Percentiles rank a stretch among this genome's conserved stretches.
phyloP scores from a whole-genome alignment of 108 stramenopile species.

The Discostella stelligeroides region DNA sequence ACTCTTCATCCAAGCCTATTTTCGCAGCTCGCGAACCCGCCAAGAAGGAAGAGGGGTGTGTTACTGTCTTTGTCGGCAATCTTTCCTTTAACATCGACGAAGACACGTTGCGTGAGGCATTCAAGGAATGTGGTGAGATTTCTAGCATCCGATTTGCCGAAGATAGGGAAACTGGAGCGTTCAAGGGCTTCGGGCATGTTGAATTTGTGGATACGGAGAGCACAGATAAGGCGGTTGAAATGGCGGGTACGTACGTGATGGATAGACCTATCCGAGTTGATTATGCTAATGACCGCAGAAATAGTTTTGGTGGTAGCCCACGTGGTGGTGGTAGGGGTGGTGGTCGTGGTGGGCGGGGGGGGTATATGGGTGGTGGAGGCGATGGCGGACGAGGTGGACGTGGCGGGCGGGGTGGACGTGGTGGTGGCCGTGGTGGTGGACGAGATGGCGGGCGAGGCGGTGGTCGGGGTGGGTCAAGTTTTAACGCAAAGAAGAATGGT shows the following conservation, averaged over 20 bases:
- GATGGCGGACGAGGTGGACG: conserved; percentile 75
- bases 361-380: conserved; percentile 73
- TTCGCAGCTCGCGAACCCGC: conserved; percentile 56
- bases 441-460: conserved; percentile 67
- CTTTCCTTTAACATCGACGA: conserved; percentile 95
- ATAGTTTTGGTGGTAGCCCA: conserved; percentile 62
- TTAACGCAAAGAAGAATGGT: conserved; percentile 71
- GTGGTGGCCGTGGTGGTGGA: conserved; percentile 53
- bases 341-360: conserved; percentile 66
- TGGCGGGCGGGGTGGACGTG: conserved; percentile 61
- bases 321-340: conserved; percentile 64
- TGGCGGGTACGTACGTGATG: conserved; percentile 87
- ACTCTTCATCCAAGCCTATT: conserved; percentile 69
- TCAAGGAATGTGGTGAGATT: conserved; percentile 93
- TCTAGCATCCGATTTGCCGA: conserved; percentile 89
- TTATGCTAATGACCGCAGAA: conserved; percentile 76
- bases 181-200: conserved; percentile 97
- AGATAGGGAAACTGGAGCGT: conserved; percentile 95
- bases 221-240: conserved; percentile 85
- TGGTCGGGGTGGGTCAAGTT: conserved; percentile 35
- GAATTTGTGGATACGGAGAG: conserved; percentile 89
- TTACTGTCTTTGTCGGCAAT: conserved; percentile 97
- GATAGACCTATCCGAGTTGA: conserved; percentile 93
- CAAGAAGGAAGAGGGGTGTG: conserved; percentile 85
- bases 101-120: conserved; percentile 82